Evolutionary conservation across 225 moss, liverwort and hornwort species (phyloP), one percentile per base, ranked within the genome.

Genomic region (Pseudoscleropodium purum): DNA sequence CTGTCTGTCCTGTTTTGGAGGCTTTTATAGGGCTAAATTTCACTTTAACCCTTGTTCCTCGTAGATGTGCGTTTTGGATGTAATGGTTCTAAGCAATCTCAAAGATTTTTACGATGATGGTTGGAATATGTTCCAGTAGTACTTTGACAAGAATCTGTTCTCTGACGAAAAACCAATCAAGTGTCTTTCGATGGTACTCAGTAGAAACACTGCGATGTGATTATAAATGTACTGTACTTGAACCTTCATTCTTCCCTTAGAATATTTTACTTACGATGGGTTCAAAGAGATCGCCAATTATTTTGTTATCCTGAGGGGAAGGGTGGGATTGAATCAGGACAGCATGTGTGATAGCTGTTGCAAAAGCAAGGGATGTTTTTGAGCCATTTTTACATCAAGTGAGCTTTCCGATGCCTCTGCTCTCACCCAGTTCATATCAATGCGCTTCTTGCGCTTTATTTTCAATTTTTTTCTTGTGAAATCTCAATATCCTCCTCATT

Each of bases 381-480:
- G 99, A 99, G 92, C 99, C 99, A 45, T 99, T 96, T 91, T 89
- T 97, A 78, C 96, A 97, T 86, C 99, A 99, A 96, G 97, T 98
- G 93, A 93, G 93, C 72, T 77, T 79, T 91, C 66, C 67, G 67
- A 90, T 30, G 34, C 60, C 41, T 79, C 57, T 59, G 39, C 39
- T 90, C 49, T 47, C 39, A 27, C 65, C 75, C 65, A 67, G 61
- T 83, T 89, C 43, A 72, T 43, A 54, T 45, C 9, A 36, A 30
- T 70, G 49, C 82, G 67, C 47, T 83, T 68, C 80, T 91, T 76
- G 62, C 69, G 45, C 54, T 76, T 76, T 69, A 34, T 84, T 91
- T 75, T 72, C 79, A 70, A 43, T 21, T 25, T 80, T 26, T 72
- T 88, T 49, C 51, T 66, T 82, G 64, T 60, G 77, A 39, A 73